These are phyloP conservation scores for Mucor velutinosus DNA, from an alignment of 371 early-diverging fungal genomes.

Conservation along the genomic window DNA sequence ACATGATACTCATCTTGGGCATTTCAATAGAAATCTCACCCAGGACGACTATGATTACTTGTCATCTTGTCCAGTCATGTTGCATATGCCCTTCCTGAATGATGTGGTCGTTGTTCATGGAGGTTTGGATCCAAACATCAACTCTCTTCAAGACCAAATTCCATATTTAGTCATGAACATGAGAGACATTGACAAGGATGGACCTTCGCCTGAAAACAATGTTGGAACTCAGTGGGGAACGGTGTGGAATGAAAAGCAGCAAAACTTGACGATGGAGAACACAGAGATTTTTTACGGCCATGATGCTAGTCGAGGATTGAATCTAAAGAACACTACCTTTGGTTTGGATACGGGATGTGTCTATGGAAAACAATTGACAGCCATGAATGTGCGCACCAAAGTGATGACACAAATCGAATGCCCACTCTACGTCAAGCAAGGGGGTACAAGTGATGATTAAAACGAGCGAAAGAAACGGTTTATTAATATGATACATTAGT, in stretches of 20 bases:
- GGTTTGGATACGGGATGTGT: constrained; percentile 77
- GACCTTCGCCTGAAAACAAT: constrained; percentile 35
- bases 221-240: constrained; percentile 56
- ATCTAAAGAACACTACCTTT: constrained; percentile 52
- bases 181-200: constrained; percentile 54
- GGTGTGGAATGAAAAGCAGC: constrained; percentile 45
- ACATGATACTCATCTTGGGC: not conserved
- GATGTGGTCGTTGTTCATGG: constrained; percentile 69
- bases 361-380: constrained; percentile 63
- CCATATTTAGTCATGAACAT: constrained; percentile 64
- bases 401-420: constrained; percentile 41
- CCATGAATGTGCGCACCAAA: constrained; percentile 42
- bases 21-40: constrained; percentile 38
- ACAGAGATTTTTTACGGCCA: constrained; percentile 67
- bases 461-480: not conserved
- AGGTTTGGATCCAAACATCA: constrained; percentile 61
- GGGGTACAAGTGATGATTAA: constrained; percentile 8
- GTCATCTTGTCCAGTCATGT: constrained; percentile 58
- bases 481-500: not conserved
- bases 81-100: constrained; percentile 55
- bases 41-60: constrained; percentile 61
- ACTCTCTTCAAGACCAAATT: constrained; percentile 25
- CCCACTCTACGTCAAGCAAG: constrained; percentile 8
- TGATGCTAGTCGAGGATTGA: constrained; percentile 63
- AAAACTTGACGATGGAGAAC: constrained; percentile 13